Evolutionary conservation across 192 early-diverging fungal species (phyloP).

Genomic region (Backusella macrospora): DNA sequence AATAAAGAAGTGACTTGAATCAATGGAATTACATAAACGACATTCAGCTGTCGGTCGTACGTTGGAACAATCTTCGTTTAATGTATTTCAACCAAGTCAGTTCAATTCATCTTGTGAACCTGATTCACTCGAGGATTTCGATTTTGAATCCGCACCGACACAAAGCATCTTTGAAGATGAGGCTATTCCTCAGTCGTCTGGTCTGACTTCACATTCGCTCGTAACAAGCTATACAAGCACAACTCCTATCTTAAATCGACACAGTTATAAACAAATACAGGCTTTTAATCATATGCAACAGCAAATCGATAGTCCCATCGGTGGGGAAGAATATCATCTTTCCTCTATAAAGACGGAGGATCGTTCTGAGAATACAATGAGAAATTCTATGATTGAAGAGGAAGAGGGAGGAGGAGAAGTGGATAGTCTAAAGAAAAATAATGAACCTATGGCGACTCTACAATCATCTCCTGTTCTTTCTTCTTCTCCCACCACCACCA

Average conservation of each 20-base stretch:
- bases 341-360: not conserved
- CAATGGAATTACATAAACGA: slow-evolving; percentile 22
- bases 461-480: slow-evolving; percentile 11
- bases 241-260: slow-evolving; percentile 14
- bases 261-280: slow-evolving; percentile 3
- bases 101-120: slow-evolving; percentile 22
- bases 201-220: slow-evolving; percentile 21
- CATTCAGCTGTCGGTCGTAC: slow-evolving; percentile 4
- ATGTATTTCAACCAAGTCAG: slow-evolving; percentile 9
- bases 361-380: not conserved
- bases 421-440: slow-evolving; percentile 11
- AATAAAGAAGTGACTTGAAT: not conserved
- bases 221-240: slow-evolving; percentile 21
- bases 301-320: not conserved
- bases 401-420: not conserved
- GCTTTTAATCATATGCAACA: not conserved
- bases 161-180: slow-evolving; percentile 22
- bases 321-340: slow-evolving; percentile 1
- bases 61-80: slow-evolving; percentile 13
- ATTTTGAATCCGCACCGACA: slow-evolving; percentile 8
- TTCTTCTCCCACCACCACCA: not conserved
- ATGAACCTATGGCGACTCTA: not conserved
- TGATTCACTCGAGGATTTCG: slow-evolving; percentile 26
- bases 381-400: slow-evolving; percentile 4
- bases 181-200: slow-evolving; percentile 23